Percentiles rank a stretch among this genome's conserved stretches.
phyloP scores from a whole-genome alignment of 1,139 yeast species.

The Spencermartinsiella ligniputridi region DNA sequence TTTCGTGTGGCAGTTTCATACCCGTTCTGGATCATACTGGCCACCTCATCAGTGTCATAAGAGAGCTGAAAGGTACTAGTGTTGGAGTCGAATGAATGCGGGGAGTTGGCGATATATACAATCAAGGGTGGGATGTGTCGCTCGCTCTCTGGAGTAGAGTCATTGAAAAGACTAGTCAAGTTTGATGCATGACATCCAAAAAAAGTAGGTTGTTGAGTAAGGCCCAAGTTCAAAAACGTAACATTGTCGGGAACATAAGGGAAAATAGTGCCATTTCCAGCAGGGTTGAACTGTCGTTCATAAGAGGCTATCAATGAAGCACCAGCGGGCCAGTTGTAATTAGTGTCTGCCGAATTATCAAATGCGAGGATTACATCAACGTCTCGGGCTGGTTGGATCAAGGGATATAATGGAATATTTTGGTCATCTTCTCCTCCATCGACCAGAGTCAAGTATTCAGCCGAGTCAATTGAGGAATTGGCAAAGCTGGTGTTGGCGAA shows the following conservation, averaged over 20 bases:
- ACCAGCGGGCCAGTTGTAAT: constrained; percentile 52
- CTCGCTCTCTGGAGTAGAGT: constrained; percentile 21
- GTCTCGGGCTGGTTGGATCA: constrained; percentile 63
- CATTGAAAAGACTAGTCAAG: constrained; percentile 47
- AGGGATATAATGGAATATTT: constrained; percentile 74
- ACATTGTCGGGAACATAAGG: constrained; percentile 70
- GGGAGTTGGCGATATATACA: constrained; percentile 75
- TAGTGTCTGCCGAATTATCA: constrained; percentile 85
- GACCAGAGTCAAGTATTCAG: constrained; percentile 54
- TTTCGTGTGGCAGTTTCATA: constrained; percentile 70
- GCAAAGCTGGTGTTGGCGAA: constrained; percentile 42
- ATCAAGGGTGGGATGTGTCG: constrained; percentile 60
- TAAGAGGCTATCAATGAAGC: constrained; percentile 60
- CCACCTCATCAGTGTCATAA: constrained; percentile 57
- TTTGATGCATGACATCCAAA: constrained; percentile 74
- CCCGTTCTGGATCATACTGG: constrained; percentile 69
- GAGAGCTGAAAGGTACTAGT: constrained; percentile 69
- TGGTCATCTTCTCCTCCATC: constrained; percentile 90
- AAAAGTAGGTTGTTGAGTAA: constrained; percentile 55
- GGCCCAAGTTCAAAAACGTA: constrained; percentile 48
- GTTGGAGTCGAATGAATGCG: constrained; percentile 63
- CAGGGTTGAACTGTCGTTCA: constrained; percentile 60
- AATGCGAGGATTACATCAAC: constrained; percentile 77
- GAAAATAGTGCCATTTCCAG: constrained; percentile 63
- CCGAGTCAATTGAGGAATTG: constrained; percentile 30